phyloP scores from a whole-genome alignment of 208 protist species.

The Acanthamoeba royreba region DNA sequence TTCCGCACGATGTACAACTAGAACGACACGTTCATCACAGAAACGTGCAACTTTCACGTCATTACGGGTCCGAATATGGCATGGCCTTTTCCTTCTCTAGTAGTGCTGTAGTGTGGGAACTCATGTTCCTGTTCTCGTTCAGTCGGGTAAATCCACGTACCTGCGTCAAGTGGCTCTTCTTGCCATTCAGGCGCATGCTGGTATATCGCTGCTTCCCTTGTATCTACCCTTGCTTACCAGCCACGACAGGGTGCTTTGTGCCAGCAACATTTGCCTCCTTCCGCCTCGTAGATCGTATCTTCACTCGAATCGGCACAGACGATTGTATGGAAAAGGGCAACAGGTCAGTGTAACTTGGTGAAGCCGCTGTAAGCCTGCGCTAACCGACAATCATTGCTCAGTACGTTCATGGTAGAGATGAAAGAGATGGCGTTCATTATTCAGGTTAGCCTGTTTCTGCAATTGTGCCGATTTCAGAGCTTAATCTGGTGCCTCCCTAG shows the following conservation, averaged over 20 bases:
- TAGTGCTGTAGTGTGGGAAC: no score
- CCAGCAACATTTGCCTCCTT: conserved; percentile 73
- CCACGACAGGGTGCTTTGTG: conserved; percentile 82
- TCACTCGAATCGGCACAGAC: conserved; percentile 63
- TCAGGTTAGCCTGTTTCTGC: neutral
- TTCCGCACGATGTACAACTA: no score
- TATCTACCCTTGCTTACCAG: no score
- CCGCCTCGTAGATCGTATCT: conserved; percentile 64
- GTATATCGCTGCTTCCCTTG: no score
- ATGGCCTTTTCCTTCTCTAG: no score
- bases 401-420: conserved; percentile 70
- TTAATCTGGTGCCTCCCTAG: no score
- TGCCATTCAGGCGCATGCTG: conserved; percentile 88
- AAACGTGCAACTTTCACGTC: conserved; percentile 76
- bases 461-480: no score
- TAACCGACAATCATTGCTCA: no score
- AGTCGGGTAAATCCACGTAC: conserved; percentile 91
- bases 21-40: conserved; percentile 72
- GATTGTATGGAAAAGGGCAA: conserved; percentile 62
- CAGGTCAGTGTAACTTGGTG: no score
- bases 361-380: no score
- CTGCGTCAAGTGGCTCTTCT: conserved; percentile 87
- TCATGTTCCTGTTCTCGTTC: neutral
- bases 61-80: conserved; percentile 90
- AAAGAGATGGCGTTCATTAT: conserved; percentile 68